Evolutionary conservation across 176 grass and related monocot species (phyloP).

Genomic region (maize (Zea mays)): DNA sequence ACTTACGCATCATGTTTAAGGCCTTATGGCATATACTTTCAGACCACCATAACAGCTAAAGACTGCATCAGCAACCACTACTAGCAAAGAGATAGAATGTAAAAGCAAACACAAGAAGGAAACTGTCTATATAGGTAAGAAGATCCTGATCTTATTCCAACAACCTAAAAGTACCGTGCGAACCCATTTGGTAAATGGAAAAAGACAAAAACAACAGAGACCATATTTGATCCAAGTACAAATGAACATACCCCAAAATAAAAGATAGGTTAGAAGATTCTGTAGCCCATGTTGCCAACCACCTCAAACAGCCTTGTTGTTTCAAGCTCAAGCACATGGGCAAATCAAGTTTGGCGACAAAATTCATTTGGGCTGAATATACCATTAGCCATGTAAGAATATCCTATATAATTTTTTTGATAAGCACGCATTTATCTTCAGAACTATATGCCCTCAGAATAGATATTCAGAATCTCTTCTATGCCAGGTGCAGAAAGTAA

Average conservation of each 20-base stretch:
- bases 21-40: background rate
- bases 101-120: background rate
- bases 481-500: background rate
- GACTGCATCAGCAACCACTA: background rate
- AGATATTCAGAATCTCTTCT: background rate
- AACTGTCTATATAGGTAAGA: slow-evolving; percentile 4
- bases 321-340: slow-evolving; percentile 41
- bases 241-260: slow-evolving; percentile 9
- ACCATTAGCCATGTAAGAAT: slow-evolving; percentile 1
- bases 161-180: slow-evolving; percentile 21
- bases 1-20: slow-evolving; percentile 57
- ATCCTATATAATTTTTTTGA: background rate
- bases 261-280: slow-evolving; percentile 28
- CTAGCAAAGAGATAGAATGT: background rate
- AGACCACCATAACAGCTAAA: slow-evolving; percentile 23
- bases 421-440: background rate
- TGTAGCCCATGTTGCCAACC: slow-evolving; percentile 28
- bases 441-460: background rate
- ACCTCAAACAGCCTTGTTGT: slow-evolving; percentile 26
- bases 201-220: slow-evolving; percentile 22
- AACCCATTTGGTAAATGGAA: slow-evolving; percentile 4
- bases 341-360: slow-evolving; percentile 20
- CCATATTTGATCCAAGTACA: slow-evolving; percentile 33
- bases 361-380: slow-evolving; percentile 8
- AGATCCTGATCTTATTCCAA: slow-evolving; percentile 31